Conservation (phyloP, 164 flowering plant genomes). For the Vitis rupestris region DNA sequence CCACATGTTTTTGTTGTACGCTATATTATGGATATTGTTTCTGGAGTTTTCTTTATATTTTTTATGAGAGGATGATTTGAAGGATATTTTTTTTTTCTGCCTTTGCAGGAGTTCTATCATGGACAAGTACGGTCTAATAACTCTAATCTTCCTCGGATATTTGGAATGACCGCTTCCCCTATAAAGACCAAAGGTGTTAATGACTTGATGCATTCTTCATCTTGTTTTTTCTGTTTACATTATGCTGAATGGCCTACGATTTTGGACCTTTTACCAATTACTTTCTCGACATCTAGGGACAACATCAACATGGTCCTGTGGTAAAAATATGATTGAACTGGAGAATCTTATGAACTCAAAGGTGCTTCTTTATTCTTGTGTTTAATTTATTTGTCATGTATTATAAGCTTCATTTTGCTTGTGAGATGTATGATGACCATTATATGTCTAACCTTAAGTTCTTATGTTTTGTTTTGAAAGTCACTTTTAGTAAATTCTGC, state of each 20-base stretch:
- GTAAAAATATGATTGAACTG: conserved; percentile 57
- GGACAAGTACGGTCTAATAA: conserved; percentile 20
- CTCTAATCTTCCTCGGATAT: conserved; percentile 62
- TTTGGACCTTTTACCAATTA: neutral
- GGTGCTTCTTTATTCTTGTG: conserved; percentile 39
- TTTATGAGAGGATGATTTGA: neutral
- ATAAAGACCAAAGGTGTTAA: conserved; percentile 69
- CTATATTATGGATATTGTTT: neutral
- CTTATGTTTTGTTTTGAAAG: neutral
- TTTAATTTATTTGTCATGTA: neutral
- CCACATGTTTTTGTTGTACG: neutral
- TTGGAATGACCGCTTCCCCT: conserved; percentile 94
- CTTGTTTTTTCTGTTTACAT: neutral
- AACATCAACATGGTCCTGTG: conserved; percentile 27
- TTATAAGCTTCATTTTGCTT: neutral
- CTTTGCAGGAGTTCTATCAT: conserved; percentile 78
- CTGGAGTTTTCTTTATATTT: too few species aligned
- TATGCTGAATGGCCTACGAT: neutral
- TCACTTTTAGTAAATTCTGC: too few species aligned
- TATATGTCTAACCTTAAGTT: neutral
- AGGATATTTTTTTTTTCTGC: neutral
- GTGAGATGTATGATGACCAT: neutral
- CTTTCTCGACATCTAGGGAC: conserved; percentile 36
- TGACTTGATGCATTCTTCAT: neutral
- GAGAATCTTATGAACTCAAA: conserved; percentile 76